phyloP scores from a whole-genome alignment of 345 rosid genomes.

The Lagerstroemia speciosa region DNA sequence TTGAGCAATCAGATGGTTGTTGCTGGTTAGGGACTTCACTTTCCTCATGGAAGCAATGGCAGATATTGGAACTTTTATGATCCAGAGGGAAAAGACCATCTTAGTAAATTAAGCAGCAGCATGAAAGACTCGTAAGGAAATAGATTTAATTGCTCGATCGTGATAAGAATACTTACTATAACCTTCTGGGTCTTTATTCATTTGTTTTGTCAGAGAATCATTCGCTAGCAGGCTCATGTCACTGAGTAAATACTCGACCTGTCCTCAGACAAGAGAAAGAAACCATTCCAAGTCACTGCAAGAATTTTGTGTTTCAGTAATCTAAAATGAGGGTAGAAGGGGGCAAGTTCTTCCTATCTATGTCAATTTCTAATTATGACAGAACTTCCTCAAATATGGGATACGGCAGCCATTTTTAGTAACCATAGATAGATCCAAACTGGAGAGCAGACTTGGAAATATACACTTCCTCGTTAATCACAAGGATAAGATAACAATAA shows the following conservation, averaged over 20 bases:
- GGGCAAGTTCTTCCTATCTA: too few relatives aligned
- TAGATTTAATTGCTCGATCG: background rate
- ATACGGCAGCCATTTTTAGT: background rate
- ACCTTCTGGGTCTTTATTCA: conserved; percentile 79
- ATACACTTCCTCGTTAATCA: too few relatives aligned
- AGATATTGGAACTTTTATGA: conserved; percentile 53
- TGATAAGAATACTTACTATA: conserved; percentile 46
- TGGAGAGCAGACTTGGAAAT: background rate
- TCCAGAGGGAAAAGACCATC: background rate
- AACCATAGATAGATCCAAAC: background rate
- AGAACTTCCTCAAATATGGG: background rate
- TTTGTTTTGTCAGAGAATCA: conserved; percentile 73
- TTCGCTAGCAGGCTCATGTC: conserved; percentile 90
- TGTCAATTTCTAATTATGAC: background rate
- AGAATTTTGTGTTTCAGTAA: background rate
- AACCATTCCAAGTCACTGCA: background rate
- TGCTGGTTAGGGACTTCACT: conserved; percentile 60
- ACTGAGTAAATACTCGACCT: conserved; percentile 90
- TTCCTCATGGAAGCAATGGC: conserved; percentile 78
- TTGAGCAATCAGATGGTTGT: conserved; percentile 50
- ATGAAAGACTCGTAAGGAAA: background rate
- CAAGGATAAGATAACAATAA: too few relatives aligned
- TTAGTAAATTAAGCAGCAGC: background rate
- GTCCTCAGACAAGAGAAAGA: conserved; percentile 8
- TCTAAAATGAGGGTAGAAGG: background rate